Percentiles rank a stretch among this genome's conserved stretches.
These are phyloP conservation scores for Anastatica hierochuntica DNA, from an alignment of 345 rosid genomes.

Conservation along the genomic window DNA sequence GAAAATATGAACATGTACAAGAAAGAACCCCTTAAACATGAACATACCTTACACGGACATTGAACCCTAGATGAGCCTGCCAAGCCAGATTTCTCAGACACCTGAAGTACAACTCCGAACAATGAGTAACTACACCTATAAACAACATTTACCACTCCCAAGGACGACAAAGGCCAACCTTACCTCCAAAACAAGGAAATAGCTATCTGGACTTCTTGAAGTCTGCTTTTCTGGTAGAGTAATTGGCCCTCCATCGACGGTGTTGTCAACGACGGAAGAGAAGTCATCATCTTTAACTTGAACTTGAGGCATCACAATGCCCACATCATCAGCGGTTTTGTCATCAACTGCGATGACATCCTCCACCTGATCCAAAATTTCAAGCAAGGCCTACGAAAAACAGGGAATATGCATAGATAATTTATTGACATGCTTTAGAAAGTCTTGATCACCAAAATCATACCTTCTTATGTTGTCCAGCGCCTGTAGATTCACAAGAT, in stretches of 20 bases:
- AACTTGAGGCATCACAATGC: slow-evolving; percentile 31
- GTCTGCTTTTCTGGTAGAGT: slow-evolving; percentile 17
- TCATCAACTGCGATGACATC: slow-evolving; percentile 76
- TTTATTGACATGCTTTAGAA: not conserved
- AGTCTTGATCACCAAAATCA: no score
- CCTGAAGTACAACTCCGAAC: slow-evolving; percentile 35
- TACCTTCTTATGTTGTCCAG: slow-evolving; percentile 80
- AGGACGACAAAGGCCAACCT: not conserved
- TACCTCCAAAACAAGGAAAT: slow-evolving; percentile 91
- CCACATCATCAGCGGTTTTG: slow-evolving; percentile 27
- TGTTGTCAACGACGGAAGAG: slow-evolving; percentile 10
- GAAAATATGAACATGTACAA: slow-evolving; percentile 6
- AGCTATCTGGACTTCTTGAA: slow-evolving; percentile 23
- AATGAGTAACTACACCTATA: not conserved
- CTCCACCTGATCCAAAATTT: slow-evolving; percentile 87
- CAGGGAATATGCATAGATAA: slow-evolving; percentile 2
- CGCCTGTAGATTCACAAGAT: slow-evolving; percentile 33
- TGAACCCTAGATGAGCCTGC: slow-evolving; percentile 30
- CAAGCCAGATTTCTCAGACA: slow-evolving; percentile 51
- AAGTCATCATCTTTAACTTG: slow-evolving; percentile 22
- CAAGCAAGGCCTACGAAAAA: slow-evolving; percentile 65
- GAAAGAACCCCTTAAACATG: not conserved
- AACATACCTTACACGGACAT: slow-evolving; percentile 60
- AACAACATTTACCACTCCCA: slow-evolving; percentile 9
- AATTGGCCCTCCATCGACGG: slow-evolving; percentile 19